A percentile compares a stretch with the other conserved stretches of the same genome.
Conservation (phyloP, 108 stramenopile species). For the Pseudonitzschia pungens region DNA sequence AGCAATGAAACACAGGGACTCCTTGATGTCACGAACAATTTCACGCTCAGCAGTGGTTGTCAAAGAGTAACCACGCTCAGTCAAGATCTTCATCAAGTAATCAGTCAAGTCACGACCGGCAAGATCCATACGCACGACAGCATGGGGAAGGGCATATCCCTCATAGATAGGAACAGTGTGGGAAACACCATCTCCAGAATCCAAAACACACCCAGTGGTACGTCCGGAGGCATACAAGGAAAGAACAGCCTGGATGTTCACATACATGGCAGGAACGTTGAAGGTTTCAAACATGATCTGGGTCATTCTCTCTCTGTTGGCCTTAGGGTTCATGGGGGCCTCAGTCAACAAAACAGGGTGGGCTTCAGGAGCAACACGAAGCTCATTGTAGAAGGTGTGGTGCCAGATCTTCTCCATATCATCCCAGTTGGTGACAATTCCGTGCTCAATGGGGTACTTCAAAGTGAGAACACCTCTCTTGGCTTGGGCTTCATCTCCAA, state of each 20-base stretch:
- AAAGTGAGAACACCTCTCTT: constrained; percentile 98
- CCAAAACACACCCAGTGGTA: constrained; percentile 95
- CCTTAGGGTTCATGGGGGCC: constrained; percentile 99
- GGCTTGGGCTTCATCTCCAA: constrained; percentile 98
- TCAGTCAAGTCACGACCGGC: constrained; percentile 95
- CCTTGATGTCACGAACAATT: constrained; percentile 92
- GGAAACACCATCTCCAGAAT: constrained; percentile 92
- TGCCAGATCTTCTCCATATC: constrained; percentile 98
- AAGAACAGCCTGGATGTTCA: constrained; percentile 99
- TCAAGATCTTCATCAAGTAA: constrained; percentile 94
- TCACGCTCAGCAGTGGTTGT: constrained; percentile 89
- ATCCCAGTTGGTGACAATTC: constrained; percentile 97
- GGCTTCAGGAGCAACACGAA: constrained; percentile 92
- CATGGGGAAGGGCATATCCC: constrained; percentile 94
- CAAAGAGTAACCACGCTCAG: constrained; percentile 89
- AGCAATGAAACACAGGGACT: constrained; percentile 86
- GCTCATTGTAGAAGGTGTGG: constrained; percentile 98
- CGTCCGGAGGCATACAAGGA: constrained; percentile 92
- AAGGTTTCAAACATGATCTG: constrained; percentile 99
- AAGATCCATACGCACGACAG: constrained; percentile 88
- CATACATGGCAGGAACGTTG: constrained; percentile 99
- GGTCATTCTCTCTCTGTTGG: constrained; percentile 99
- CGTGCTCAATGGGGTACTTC: constrained; percentile 99
- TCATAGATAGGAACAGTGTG: constrained; percentile 97
- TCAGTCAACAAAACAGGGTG: constrained; percentile 99